Base-by-base conservation (phyloP, 2,329 filamentous ascomycete genomes). In the Niveomyces coronatus region DNA sequence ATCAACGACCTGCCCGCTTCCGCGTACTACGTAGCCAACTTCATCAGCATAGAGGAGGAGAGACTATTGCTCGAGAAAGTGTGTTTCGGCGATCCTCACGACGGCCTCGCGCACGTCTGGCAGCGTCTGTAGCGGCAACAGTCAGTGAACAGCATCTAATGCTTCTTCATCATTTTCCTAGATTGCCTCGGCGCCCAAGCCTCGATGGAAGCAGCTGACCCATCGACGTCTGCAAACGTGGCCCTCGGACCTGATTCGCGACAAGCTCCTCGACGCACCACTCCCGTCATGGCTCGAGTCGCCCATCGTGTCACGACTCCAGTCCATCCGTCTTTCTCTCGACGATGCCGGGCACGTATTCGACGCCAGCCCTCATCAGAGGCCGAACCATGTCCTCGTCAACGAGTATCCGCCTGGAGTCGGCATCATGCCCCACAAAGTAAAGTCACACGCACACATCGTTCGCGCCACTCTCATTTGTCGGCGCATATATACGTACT, bases 371-470 rank as follows among this genome's bases (percentile, higher is more conserved):
- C 84, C 85, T 5, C 88, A 96, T 53, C 51, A 65, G 14, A 68
- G 66, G 4, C 85, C 89, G 3, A 98, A 96, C 51, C 91, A 96
- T 61, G 85, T 94, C 31, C 68, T 96, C 26, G 78, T 96, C 49
- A 98, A 98, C 53, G 88, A 95, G 57, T 98, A 96, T 57, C 70
- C 71, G 2, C 77, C 85, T 0, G 85, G 85, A 2, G 76, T 94
- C 45, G 89, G 89, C n/a, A 96, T 96, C 47, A 94, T 95, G 85
- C 80, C 88, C 32, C 89, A 96, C 57, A 91, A 95, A 65, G 56
- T 19, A 39, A 11, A 18, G 31, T 39, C 8, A 24, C 24, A 39
- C 30, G 16, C n/a, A 18, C 5, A 28, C 9, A 17, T 18, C 13
- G 9, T 9, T 16, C 16, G 30, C 23, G 19, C 18, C 23, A 23